Evolutionary conservation across 352 stramenopile species (phyloP), one percentile per base, ranked within the genome.

Genomic region (Globisporangium nagaii): DNA sequence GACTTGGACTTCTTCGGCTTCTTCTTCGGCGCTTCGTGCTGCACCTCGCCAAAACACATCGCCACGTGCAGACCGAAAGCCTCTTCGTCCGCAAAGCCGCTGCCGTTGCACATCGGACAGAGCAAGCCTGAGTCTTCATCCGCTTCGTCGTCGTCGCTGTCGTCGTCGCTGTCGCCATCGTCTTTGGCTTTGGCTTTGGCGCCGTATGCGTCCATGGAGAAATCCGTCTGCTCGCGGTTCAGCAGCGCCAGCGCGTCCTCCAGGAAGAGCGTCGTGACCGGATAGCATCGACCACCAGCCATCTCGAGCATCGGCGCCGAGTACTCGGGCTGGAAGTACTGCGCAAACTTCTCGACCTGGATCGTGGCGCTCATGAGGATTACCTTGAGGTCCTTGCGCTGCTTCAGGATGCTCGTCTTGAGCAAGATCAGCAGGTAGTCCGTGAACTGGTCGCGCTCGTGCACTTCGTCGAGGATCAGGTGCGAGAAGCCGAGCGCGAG

Each of bases 321-420:
- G 24, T 77, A 86, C 27, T 84, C 66, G 22, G 80, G 72, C 45
- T 86, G 69, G 60, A 98, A 98, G 60, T 98, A 99, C 31, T 71
- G 67, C 11, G 84, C 74, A 56, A 98, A 90, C 48, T 97, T 97
- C 27, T 97, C 76, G 4, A 91, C 89, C 48, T 98, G 89, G 40
- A 99, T 95, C 5, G 96, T 99, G 7, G 96, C 96, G 58, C 84
- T 97, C 96, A 99, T 99, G 8, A 98, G 65, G 34, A 98, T 86
- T 2, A 98, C 65, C 63, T 95, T 90, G 20, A 98, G 75, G 59
- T 97, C 70, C 17, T 75, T 75, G 44, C 87, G 71, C 24, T 86
- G 74, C 45, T 77, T 73, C 4, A 97, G 68, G 42, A 98, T 84
- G 20, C 62, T 94, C 17, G 72, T 90, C 63, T 82, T 95, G 67